Base-by-base conservation (phyloP, 495 filamentous ascomycete species). In the Tuber melanosporum region DNA sequence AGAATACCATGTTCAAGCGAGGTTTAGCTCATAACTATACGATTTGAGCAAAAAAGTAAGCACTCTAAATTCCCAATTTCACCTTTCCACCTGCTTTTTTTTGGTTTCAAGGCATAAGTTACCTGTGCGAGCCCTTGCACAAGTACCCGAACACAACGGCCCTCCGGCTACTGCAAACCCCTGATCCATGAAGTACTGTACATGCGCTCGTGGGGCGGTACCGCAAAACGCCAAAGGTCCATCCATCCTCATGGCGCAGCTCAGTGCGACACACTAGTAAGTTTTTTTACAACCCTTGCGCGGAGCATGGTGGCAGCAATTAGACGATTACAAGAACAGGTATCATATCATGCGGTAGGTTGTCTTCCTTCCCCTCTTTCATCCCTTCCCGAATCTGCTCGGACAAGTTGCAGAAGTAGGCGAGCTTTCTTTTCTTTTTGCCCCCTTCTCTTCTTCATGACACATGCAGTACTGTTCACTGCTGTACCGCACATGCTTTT, bases 121-220 rank as follows among this genome's bases (percentile, higher is more conserved):
- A 8, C n/a, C 9, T 1, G 52, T 36, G 12, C 26, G 57, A 17
- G 57, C 14, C 3, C 49, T 9, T n/a, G 22, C 14, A 36, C 57
- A 15, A 22, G 12, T 19, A 36, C 26, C 26, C 57, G 32, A 0
- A 36, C 26, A 36, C 57, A 66, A 36, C 10, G 57, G 15, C n/a
- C 15, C 14, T 17, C 32, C 57, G 32, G 57, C 57, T 66, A 66
- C 52, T 9, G n/a, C n/a, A 32, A 36, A 12, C 26, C 57, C 47
- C 26, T 66, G 57, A 36, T 66, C 57, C 57, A 66, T 66, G 57
- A 66, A 66, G 57, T 26, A n/a, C n/a, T n/a, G n/a, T n/a, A 36
- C 57, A 66, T 36, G 26, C 14, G 26, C 3, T 15, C 14, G 57
- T 32, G 57, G 9, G n/a, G n/a, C 2, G 57, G 57, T 32, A 1